These are phyloP conservation scores for Camellia japonica DNA, from an alignment of 148 eudicot species.

Conservation along the genomic window DNA sequence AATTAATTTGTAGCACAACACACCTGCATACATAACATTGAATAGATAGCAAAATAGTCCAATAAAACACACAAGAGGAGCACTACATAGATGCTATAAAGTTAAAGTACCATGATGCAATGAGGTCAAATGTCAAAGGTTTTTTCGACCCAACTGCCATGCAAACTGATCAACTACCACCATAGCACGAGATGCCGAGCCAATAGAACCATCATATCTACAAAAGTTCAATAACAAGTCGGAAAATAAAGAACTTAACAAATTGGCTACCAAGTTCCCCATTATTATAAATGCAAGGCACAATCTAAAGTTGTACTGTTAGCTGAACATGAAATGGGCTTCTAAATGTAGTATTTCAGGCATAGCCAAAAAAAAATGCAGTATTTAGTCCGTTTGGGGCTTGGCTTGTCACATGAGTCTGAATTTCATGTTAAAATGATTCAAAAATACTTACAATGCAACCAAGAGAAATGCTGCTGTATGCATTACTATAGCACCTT, in stretches of 20 bases:
- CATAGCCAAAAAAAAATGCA: too few species aligned
- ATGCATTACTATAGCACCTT: slow-evolving; percentile 82
- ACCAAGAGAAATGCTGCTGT: slow-evolving; percentile 70
- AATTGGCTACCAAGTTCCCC: background rate
- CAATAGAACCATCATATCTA: slow-evolving; percentile 93
- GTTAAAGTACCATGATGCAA: background rate
- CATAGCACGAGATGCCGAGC: slow-evolving; percentile 82
- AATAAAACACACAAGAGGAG: too few species aligned
- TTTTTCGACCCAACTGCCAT: slow-evolving; percentile 50
- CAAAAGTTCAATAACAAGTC: slow-evolving; percentile 5
- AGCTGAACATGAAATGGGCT: background rate
- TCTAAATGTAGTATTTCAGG: too few species aligned
- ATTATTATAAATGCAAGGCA: background rate
- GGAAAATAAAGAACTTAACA: background rate
- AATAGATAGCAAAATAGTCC: background rate
- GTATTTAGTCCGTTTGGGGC: too few species aligned
- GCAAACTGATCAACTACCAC: slow-evolving; percentile 69
- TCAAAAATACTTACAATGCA: slow-evolving; percentile 56
- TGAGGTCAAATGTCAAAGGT: slow-evolving; percentile 35
- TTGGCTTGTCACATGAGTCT: too few species aligned
- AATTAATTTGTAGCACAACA: background rate
- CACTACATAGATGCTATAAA: background rate
- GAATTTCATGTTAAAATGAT: background rate
- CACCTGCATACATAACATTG: background rate
- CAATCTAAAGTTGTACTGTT: background rate